Evolutionary conservation across 2,329 filamentous ascomycete species (phyloP).

Genomic region (Monosporascus sp.): DNA sequence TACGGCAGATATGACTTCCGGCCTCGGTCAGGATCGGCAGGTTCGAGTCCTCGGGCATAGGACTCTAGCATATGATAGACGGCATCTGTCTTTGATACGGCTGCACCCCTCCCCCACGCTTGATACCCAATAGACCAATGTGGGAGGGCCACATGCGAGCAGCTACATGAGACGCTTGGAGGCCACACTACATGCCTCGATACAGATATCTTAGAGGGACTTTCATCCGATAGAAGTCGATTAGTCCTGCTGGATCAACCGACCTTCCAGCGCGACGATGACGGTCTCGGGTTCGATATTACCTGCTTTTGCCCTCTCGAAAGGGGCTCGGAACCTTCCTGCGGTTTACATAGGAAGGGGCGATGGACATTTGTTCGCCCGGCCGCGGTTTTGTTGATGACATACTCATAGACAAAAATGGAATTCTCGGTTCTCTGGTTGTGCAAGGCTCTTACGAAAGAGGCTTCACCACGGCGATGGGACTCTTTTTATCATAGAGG

Average conservation of each 20-base stretch:
- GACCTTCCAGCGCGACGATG: slow-evolving; percentile 27
- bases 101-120: slow-evolving; percentile 26
- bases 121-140: slow-evolving; percentile 32
- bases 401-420: slow-evolving; percentile 58
- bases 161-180: slow-evolving; percentile 30
- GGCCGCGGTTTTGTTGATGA: slow-evolving; percentile 28
- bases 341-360: slow-evolving; percentile 29
- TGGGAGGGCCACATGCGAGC: slow-evolving; percentile 23
- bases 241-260: slow-evolving; percentile 16
- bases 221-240: slow-evolving; percentile 25
- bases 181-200: slow-evolving; percentile 23
- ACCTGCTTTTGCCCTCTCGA: slow-evolving; percentile 27
- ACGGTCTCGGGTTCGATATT: slow-evolving; percentile 28
- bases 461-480: slow-evolving; percentile 20
- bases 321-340: slow-evolving; percentile 25
- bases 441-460: slow-evolving; percentile 17
- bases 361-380: slow-evolving; percentile 21
- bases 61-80: slow-evolving; percentile 32
- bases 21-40: slow-evolving; percentile 27
- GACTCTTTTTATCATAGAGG: slow-evolving; percentile 18
- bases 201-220: slow-evolving; percentile 21
- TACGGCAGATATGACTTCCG: slow-evolving; percentile 27
- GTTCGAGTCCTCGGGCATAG: slow-evolving; percentile 27
- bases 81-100: slow-evolving; percentile 32
- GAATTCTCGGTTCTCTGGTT: slow-evolving; percentile 58